Conservation (phyloP, 2,329 filamentous ascomycete species). For the Karstenula rhodostoma region DNA sequence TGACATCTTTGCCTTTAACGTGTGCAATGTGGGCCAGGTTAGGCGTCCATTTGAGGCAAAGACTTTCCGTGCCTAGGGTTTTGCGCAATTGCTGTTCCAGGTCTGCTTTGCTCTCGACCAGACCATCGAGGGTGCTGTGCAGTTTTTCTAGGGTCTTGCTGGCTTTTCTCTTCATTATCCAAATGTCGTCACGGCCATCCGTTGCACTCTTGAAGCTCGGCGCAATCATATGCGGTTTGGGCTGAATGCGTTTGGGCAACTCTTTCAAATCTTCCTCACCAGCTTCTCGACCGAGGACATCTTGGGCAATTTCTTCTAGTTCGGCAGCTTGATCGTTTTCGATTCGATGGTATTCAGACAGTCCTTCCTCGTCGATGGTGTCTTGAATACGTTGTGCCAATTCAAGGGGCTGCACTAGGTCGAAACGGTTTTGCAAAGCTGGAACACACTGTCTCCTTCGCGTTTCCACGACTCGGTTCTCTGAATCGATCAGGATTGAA, state of each 20-base stretch:
- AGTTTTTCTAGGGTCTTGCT: constrained; percentile 71
- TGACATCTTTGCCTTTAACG: constrained; percentile 78
- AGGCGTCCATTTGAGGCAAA: constrained; percentile 86
- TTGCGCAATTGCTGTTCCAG: constrained; percentile 70
- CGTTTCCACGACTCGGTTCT: constrained; percentile 17
- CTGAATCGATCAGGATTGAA: constrained; percentile 19
- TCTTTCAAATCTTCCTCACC: constrained; percentile 63
- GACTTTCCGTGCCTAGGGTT: constrained; percentile 59
- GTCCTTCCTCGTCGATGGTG: constrained; percentile 91
- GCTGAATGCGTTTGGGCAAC: constrained; percentile 48
- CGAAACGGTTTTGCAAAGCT: constrained; percentile 65
- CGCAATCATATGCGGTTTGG: constrained; percentile 42
- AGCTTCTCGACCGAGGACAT: constrained; percentile 71
- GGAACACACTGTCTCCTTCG: constrained; percentile 42
- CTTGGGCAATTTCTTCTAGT: constrained; percentile 76
- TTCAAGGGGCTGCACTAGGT: constrained; percentile 70
- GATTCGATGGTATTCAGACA: constrained; percentile 80
- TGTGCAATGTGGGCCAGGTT: constrained; percentile 90
- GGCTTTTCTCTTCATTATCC: constrained; percentile 71
- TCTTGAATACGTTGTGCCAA: constrained; percentile 76
- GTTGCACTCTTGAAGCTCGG: constrained; percentile 45
- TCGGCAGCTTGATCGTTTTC: constrained; percentile 76
- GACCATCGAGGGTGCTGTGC: constrained; percentile 70
- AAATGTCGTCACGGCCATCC: constrained; percentile 59
- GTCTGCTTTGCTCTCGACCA: constrained; percentile 66